Base-by-base conservation (phyloP, 2,329 filamentous ascomycete species). In the Volutella citrinella region DNA sequence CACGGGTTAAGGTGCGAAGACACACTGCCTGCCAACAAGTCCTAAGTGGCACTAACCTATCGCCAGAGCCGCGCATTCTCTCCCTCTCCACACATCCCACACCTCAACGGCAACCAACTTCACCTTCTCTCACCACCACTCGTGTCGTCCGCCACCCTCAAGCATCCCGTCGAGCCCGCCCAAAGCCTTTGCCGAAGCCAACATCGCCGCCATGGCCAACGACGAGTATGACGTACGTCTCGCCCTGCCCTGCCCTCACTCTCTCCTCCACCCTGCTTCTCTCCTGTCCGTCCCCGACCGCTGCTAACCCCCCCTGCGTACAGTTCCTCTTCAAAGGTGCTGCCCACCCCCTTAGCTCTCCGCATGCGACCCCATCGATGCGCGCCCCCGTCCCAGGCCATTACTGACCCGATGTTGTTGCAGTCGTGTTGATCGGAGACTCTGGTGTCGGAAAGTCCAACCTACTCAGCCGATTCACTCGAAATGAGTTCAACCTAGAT, bases 401-500 rank as follows among this genome's bases (percentile, higher is more conserved):
- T 51, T 51, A 45, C 60, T 67, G 52, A 65, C 56, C 37, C 32
- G 27, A 37, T 29, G 32, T 45, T 38, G 40, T 41, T 46, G 47
- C 61, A 95, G 91, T 97, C 64, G 93, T 98, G 64, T 77, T 98
- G 67, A 98, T 98, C 65, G 93, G 93, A 80, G 93, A 98, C 74
- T 96, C 90, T 54, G 93, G 93, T 59, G 93, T 98, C 70, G 93
- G 93, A 75, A 98, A 98, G 78, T 98, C 93, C 75, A 98, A 98
- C 74, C 87, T 98, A 57, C 78, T 98, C 72, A 96, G 90, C 72
- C 87, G 94, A 70, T 98, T 98, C 80, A 97, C 93, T 56, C 89
- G 93, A 65, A 97, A 98, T 69, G 93, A 98, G 72, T 98, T 98
- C 84, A 97, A 97, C 72, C 80, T 97, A 51, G 93, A 98, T 72